Evolutionary conservation across 83 land plant genomes (phyloP).

Genomic region (Diphasiastrum complanatum): DNA sequence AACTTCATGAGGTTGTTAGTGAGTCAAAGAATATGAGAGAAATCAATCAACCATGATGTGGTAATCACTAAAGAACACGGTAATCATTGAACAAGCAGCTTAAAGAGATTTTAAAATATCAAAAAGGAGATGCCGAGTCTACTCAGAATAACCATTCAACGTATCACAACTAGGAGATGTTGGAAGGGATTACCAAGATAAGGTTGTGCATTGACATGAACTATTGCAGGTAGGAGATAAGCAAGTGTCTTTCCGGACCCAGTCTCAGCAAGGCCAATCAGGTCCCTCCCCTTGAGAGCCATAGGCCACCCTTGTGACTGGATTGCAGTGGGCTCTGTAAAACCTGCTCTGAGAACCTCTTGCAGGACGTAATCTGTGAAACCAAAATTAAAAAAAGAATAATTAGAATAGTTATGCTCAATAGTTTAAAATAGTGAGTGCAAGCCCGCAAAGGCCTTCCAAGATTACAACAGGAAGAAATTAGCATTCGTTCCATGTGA

Average conservation of each 20-base stretch:
- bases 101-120: too few species aligned
- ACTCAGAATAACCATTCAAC: too few species aligned
- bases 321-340: conserved; percentile 90
- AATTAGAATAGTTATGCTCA: not conserved
- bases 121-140: too few species aligned
- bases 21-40: too few species aligned
- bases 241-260: conserved; percentile 98
- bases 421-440: not conserved
- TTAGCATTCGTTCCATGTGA: not conserved
- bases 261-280: conserved; percentile 96
- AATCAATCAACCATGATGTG: too few species aligned
- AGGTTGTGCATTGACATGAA: conserved; percentile 97
- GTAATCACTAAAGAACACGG: too few species aligned
- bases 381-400: not conserved
- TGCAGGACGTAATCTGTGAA: conserved; percentile 67
- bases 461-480: not conserved
- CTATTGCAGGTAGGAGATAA: conserved; percentile 82
- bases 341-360: conserved; percentile 73
- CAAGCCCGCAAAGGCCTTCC: not conserved
- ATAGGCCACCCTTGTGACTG: conserved; percentile 99
- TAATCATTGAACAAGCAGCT: too few species aligned
- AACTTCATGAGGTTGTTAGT: too few species aligned
- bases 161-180: too few species aligned
- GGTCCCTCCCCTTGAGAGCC: conserved; percentile 95
- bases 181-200: conserved; percentile 70